Evolutionary conservation across 345 rosid species (phyloP).

Genomic region (Populus euphratica): DNA sequence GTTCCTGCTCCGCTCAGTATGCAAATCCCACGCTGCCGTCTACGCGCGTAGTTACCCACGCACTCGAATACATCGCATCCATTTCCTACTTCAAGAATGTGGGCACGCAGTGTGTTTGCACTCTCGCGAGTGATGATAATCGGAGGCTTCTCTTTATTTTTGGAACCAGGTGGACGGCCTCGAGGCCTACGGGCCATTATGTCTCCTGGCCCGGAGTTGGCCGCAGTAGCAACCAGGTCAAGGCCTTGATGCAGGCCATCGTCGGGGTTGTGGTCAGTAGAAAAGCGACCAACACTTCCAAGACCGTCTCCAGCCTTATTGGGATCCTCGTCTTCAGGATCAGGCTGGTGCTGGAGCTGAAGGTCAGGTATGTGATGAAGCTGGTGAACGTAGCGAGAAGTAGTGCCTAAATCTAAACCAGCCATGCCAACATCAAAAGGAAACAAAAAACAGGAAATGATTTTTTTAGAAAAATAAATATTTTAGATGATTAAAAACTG

Average conservation of each 20-base stretch:
- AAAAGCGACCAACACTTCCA: slow-evolving; percentile 36
- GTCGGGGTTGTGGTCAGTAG: slow-evolving; percentile 30
- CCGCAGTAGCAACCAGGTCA: slow-evolving; percentile 36
- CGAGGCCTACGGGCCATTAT: slow-evolving; percentile 65
- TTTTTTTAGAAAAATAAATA: slow-evolving; percentile 16
- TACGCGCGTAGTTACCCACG: slow-evolving; percentile 78
- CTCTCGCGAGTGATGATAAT: slow-evolving; percentile 94
- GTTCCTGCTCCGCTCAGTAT: slow-evolving; percentile 83
- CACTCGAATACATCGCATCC: slow-evolving; percentile 90
- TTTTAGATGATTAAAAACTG: slow-evolving; percentile 28
- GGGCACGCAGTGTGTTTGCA: slow-evolving; percentile 92
- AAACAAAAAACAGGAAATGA: slow-evolving; percentile 29
- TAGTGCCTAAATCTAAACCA: slow-evolving; percentile 63
- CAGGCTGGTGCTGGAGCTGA: slow-evolving; percentile 53
- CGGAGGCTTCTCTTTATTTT: slow-evolving; percentile 87
- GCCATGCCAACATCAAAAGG: slow-evolving; percentile 47
- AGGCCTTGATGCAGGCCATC: slow-evolving; percentile 42
- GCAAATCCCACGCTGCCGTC: slow-evolving; percentile 90
- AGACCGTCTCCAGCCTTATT: slow-evolving; percentile 23
- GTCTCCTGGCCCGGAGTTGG: slow-evolving; percentile 33
- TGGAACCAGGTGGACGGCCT: slow-evolving; percentile 92
- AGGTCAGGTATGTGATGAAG: slow-evolving; percentile 51
- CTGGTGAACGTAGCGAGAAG: slow-evolving; percentile 50
- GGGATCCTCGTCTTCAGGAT: slow-evolving; percentile 41
- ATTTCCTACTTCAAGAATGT: slow-evolving; percentile 86